Evolutionary conservation across 805 yeast species (phyloP).

Genomic region (Lachancea thermotolerans): DNA sequence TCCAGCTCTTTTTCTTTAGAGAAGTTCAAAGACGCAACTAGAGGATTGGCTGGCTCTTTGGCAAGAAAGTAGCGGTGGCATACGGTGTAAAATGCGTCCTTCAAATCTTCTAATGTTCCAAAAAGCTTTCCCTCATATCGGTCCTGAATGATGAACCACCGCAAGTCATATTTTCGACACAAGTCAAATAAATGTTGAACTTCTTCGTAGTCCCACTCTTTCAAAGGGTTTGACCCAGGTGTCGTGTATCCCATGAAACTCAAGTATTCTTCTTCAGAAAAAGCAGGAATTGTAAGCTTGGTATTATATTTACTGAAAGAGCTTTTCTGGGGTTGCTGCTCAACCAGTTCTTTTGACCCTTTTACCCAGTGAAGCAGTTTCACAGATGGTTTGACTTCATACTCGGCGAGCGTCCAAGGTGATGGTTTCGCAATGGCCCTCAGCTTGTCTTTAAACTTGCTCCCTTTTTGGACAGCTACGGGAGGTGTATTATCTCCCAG

Average conservation of each 20-base stretch:
- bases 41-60: slow-evolving; percentile 41
- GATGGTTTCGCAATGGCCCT: slow-evolving; percentile 57
- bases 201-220: slow-evolving; percentile 69
- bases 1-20: slow-evolving; percentile 66
- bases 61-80: slow-evolving; percentile 47
- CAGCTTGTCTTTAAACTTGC: slow-evolving; percentile 56
- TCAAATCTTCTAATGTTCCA: slow-evolving; percentile 70
- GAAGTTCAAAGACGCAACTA: slow-evolving; percentile 59
- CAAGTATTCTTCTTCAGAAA: slow-evolving; percentile 56
- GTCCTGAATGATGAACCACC: slow-evolving; percentile 64
- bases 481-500: slow-evolving; percentile 93
- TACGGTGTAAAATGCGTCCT: slow-evolving; percentile 70
- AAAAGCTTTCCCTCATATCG: slow-evolving; percentile 36
- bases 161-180: slow-evolving; percentile 44
- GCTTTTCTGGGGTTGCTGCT: slow-evolving; percentile 35
- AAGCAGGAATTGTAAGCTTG: slow-evolving; percentile 59
- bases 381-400: slow-evolving; percentile 52
- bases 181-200: slow-evolving; percentile 71
- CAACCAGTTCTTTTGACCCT: slow-evolving; percentile 46
- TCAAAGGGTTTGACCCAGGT: neutral
- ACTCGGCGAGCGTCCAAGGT: slow-evolving; percentile 73
- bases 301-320: slow-evolving; percentile 71
- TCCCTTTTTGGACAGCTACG: slow-evolving; percentile 45
- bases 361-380: slow-evolving; percentile 80
- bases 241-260: slow-evolving; percentile 39